Evolutionary conservation across 352 stramenopile genomes (phyloP), one percentile per base, ranked within the genome.

Genomic region (Aphanomyces stellatus): DNA sequence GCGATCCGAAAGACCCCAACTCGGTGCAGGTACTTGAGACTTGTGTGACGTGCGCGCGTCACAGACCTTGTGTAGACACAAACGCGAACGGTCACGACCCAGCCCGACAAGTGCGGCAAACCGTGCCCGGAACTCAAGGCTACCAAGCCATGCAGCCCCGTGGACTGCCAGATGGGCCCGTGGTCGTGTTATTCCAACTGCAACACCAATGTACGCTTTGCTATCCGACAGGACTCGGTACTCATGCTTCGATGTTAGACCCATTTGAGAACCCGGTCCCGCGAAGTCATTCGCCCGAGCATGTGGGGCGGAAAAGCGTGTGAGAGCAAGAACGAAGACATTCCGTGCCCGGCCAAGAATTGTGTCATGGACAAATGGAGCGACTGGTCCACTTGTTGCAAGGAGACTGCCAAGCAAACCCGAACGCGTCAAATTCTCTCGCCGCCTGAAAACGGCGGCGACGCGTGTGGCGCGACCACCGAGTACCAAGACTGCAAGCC

Each of bases 371-470:
- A 70, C 13, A 70, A 84, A 6, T 87, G 78, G 78, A 76, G 63
- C 3, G 72, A 75, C 57, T 84, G 76, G 78, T 77, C 76, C 15
- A 53, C 80, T 22, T 87, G 78, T 34, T 76, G 72, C 1, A 70
- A 59, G 1, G 57, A 74, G 41, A 79, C 68, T 3, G 37, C 68
- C 1, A 80, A 69, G 0, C 77, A 78, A 30, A 76, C 76, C 2
- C 79, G 77, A 2, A 86, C 80, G 1, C 78, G 81, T 2, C 19
- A 59, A 0, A 69, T 88, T 30, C 64, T 72, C 1, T 74, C 87
- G 30, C 53, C 70, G 1, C 78, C 77, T 15, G 69, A 57, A 2
- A 53, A 71, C 0, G 61, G 72, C 17, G 81, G 78, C 0, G 53
- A 51, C 8, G 37, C 53, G 0, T 88, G 79, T 31, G 73, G 43